These are phyloP conservation scores for Melastoma candidum DNA, from an alignment of 441 rosid species.

Conservation along the genomic window DNA sequence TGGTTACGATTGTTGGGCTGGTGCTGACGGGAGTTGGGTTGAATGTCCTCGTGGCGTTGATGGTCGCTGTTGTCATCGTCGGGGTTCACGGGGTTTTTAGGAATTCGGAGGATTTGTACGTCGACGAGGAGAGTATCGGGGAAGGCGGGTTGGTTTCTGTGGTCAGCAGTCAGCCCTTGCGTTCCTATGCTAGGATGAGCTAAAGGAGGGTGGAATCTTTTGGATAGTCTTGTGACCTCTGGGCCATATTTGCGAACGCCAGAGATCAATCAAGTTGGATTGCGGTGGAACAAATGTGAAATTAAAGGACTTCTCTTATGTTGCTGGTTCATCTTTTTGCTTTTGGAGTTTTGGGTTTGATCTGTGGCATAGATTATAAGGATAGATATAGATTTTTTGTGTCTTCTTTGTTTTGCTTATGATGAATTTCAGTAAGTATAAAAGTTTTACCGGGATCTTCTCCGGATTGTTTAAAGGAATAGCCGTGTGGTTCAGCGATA, in stretches of 20 bases:
- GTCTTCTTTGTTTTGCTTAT: too few species aligned
- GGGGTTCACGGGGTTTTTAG: conserved; percentile 58
- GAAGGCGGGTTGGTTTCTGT: conserved; percentile 57
- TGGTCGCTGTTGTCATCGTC: conserved; percentile 40
- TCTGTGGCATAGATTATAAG: too few species aligned
- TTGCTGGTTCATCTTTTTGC: too few species aligned
- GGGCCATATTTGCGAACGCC: neutral
- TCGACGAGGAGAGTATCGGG: conserved; percentile 48
- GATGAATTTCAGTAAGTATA: too few species aligned
- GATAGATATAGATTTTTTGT: too few species aligned
- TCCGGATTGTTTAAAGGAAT: too few species aligned
- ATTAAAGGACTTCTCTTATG: too few species aligned
- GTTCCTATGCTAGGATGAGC: conserved; percentile 19
- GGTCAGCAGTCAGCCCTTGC: conserved; percentile 39
- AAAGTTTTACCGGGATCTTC: too few species aligned
- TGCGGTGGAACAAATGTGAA: too few species aligned
- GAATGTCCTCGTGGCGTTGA: conserved; percentile 54
- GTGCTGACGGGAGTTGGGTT: conserved; percentile 59
- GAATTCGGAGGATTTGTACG: conserved; percentile 53
- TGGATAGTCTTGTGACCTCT: conserved; percentile 14
- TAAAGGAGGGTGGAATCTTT: conserved; percentile 4
- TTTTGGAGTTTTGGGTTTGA: too few species aligned
- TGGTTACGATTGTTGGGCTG: conserved; percentile 43
- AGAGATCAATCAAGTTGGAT: neutral
- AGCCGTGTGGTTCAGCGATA: too few species aligned